A percentile compares a stretch with the other conserved stretches of the same genome.
phyloP scores from a whole-genome alignment of 202 grass and related monocot species.

The Panicum hallii region DNA sequence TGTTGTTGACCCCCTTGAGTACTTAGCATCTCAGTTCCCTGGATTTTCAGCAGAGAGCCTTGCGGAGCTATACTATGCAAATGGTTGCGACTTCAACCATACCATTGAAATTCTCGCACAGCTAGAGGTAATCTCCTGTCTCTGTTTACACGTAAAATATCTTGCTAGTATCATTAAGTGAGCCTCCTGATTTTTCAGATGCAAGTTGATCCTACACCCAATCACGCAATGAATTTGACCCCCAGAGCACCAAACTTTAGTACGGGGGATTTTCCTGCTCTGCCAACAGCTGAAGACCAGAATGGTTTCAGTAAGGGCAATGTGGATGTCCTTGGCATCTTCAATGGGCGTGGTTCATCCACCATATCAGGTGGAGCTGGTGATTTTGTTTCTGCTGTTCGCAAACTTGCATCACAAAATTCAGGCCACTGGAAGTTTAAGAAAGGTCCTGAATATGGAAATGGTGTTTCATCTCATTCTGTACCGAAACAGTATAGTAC shows the following conservation, averaged over 20 bases:
- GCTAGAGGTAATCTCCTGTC: slow-evolving; percentile 77
- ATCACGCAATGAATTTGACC: slow-evolving; percentile 56
- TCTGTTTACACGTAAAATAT: slow-evolving; percentile 12
- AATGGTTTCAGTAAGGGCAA: slow-evolving; percentile 65
- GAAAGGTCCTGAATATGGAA: slow-evolving; percentile 60
- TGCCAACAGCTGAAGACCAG: slow-evolving; percentile 68
- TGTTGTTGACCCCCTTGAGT: slow-evolving; percentile 64
- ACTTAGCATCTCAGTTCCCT: slow-evolving; percentile 78
- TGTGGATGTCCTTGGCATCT: slow-evolving; percentile 50
- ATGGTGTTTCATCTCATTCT: slow-evolving; percentile 61
- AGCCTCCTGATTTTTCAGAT: slow-evolving; percentile 58
- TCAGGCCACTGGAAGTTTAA: slow-evolving; percentile 69
- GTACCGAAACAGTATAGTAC: slow-evolving; percentile 62
- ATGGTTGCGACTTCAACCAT: slow-evolving; percentile 84
- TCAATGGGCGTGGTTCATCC: slow-evolving; percentile 49
- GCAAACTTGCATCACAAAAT: slow-evolving; percentile 72
- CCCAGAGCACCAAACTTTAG: slow-evolving; percentile 71
- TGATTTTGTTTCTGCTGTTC: slow-evolving; percentile 92
- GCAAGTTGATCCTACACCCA: slow-evolving; percentile 79
- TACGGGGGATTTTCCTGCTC: slow-evolving; percentile 83
- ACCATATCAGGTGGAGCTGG: slow-evolving; percentile 55
- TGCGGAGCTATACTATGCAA: slow-evolving; percentile 87
- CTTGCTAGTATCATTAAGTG: not conserved
- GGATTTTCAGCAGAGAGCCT: slow-evolving; percentile 91
- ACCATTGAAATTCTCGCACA: slow-evolving; percentile 88